Evolutionary conservation across 1,284 basidiomycete species (phyloP).

Genomic region (Apiotrichum laibachii): DNA sequence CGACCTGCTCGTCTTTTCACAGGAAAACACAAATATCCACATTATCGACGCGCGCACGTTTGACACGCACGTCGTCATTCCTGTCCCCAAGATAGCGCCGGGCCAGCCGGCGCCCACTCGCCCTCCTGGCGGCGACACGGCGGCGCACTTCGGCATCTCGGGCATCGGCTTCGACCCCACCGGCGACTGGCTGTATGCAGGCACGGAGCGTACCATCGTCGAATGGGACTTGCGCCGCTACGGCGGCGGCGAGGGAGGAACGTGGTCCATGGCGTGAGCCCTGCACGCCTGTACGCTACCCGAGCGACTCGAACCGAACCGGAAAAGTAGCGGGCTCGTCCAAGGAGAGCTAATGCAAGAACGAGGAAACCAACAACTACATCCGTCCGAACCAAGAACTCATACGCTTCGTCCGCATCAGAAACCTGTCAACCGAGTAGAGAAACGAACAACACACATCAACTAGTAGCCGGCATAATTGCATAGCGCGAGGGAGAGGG

Average conservation of each 20-base stretch:
- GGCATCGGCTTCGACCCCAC: conserved; percentile 49
- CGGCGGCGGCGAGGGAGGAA: conserved; percentile 36
- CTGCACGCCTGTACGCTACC: background rate
- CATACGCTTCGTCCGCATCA: too few species aligned
- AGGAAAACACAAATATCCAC: conserved; percentile 49
- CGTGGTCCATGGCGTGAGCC: conserved; percentile 39
- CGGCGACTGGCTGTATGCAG: conserved; percentile 50
- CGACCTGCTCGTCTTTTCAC: conserved; percentile 47
- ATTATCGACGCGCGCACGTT: conserved; percentile 51
- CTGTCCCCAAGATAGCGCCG: conserved; percentile 33
- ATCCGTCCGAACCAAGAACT: too few species aligned
- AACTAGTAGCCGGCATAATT: too few species aligned
- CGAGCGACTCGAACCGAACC: too few species aligned
- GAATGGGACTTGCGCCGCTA: conserved; percentile 49
- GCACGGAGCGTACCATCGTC: conserved; percentile 49
- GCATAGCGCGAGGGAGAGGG: too few species aligned
- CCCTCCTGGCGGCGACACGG: conserved; percentile 32
- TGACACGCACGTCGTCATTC: conserved; percentile 44
- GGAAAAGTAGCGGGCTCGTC: too few species aligned
- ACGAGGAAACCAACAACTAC: too few species aligned
- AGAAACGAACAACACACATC: too few species aligned
- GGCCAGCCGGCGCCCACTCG: background rate
- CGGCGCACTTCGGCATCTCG: conserved; percentile 42
- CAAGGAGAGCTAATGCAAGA: too few species aligned
- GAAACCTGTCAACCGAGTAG: too few species aligned